Base-by-base conservation (phyloP, 2,329 filamentous ascomycete genomes). In the Alternaria gansuensis region DNA sequence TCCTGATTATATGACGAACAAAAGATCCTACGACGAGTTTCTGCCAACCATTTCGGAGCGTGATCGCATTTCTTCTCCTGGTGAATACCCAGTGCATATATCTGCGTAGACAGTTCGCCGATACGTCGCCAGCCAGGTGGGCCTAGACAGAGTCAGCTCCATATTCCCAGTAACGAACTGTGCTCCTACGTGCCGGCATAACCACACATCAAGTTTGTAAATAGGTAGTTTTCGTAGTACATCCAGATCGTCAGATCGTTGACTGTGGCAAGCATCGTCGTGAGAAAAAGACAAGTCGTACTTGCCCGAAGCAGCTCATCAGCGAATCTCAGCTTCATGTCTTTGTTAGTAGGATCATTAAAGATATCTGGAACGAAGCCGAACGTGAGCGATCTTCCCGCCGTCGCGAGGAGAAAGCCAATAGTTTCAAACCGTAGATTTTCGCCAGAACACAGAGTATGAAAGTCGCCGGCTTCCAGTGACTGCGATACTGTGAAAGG, bases 361-460 rank as follows among this genome's bases (percentile, higher is more conserved):
- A 68, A 70, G 2, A 59, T 57, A 33, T 70, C 67, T 4, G 64
- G 60, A 5, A 56, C 64, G 13, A 70, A 64, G 1, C 68, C 73
- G 36, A 73, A 75, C 0, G 67, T 64, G 1, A 74, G 52, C 9
- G 72, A 68, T 52, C 77, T 40, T 40, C 77, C 79, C 3, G 79
- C 78, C 5, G 76, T 70, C 26, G 76, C 69, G 36, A 78, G 72
- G 5, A 81, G 57, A 10, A 76, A 68, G 0, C 76, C 79, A 10
- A 81, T 69, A 4, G 75, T 75, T 34, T 81, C 79, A 5, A 81
- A 62, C 1, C 79, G 76, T 34, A 79, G 60, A 17, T 74, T 71
- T 13, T 70, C 63, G 0, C 78, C 78, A 0, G 77, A 80, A 53
- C 74, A 80, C 1, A 79, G 57, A 14, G 67, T 68, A 55, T 78